Conservation (phyloP, 2,329 filamentous ascomycete genomes). For the Cadophora sp. region DNA sequence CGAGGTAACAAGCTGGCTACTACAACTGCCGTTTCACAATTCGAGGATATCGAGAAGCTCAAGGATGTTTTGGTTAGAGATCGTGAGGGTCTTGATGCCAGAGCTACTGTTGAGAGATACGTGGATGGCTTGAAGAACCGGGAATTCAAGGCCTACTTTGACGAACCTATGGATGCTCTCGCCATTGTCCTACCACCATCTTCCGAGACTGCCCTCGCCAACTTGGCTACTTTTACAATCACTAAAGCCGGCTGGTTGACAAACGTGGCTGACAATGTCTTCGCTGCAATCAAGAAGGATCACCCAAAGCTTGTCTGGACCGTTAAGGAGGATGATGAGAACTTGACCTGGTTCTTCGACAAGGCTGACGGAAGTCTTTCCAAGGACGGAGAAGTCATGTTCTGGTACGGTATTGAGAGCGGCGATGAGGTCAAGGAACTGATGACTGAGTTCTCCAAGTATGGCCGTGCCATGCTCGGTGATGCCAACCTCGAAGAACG, state of each 20-base stretch:
- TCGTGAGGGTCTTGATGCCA: slow-evolving; percentile 80
- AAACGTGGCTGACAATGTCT: slow-evolving; percentile 95
- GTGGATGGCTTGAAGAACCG: slow-evolving; percentile 77
- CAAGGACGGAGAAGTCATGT: slow-evolving; percentile 85
- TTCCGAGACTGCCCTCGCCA: slow-evolving; percentile 72
- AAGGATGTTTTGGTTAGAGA: slow-evolving; percentile 85
- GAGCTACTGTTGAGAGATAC: slow-evolving; percentile 85
- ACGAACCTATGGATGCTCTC: slow-evolving; percentile 91
- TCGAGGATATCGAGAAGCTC: slow-evolving; percentile 77
- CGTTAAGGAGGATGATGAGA: slow-evolving; percentile 95
- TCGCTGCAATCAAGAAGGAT: slow-evolving; percentile 92
- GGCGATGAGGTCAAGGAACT: slow-evolving; percentile 82
- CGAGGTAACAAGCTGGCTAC: slow-evolving; percentile 88
- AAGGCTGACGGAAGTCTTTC: slow-evolving; percentile 93
- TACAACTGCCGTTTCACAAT: slow-evolving; percentile 73
- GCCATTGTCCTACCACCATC: slow-evolving; percentile 83
- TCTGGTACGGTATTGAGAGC: slow-evolving; percentile 86
- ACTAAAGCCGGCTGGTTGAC: slow-evolving; percentile 95
- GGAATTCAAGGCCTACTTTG: slow-evolving; percentile 91
- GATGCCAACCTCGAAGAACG: slow-evolving; percentile 89
- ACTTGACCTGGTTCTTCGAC: slow-evolving; percentile 97
- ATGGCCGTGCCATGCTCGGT: slow-evolving; percentile 86
- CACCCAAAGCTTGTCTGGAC: slow-evolving; percentile 92
- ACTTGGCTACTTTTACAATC: slow-evolving; percentile 88
- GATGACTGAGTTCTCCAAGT: slow-evolving; percentile 83